These are phyloP conservation scores for Cryptosporidium sp. DNA, from an alignment of 169 alveolate genomes.

Conservation along the genomic window DNA sequence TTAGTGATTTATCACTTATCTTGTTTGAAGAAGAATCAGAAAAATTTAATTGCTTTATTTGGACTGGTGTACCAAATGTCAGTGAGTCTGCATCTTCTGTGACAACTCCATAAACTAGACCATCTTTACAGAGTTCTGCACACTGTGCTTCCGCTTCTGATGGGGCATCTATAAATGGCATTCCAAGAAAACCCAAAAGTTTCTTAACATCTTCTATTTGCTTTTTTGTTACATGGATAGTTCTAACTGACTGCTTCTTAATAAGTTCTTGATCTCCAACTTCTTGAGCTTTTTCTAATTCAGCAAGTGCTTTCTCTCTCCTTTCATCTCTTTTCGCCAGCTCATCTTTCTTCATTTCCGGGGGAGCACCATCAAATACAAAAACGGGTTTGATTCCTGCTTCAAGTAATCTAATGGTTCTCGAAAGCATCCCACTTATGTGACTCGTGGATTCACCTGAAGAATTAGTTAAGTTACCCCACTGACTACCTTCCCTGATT, in stretches of 20 bases:
- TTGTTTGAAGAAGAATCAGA: constrained; percentile 65
- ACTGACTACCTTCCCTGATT: constrained; percentile 71
- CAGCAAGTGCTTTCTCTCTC: constrained; percentile 91
- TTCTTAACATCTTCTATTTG: constrained; percentile 94
- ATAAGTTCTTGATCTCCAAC: constrained; percentile 93
- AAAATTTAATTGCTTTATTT: constrained; percentile 67
- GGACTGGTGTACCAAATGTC: constrained; percentile 92
- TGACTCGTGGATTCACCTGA: constrained; percentile 85
- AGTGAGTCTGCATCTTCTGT: constrained; percentile 98
- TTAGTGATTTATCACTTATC: constrained; percentile 59
- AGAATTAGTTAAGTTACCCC: constrained; percentile 66
- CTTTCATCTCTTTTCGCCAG: constrained; percentile 87
- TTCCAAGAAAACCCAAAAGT: constrained; percentile 92
- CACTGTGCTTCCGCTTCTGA: constrained; percentile 98
- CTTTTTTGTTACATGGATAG: constrained; percentile 91
- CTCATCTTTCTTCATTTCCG: constrained; percentile 90
- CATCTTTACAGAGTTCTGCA: constrained; percentile 92
- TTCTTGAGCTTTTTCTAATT: constrained; percentile 87
- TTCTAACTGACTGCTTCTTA: constrained; percentile 91
- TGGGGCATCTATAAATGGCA: constrained; percentile 95
- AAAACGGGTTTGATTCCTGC: constrained; percentile 94
- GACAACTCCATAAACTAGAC: constrained; percentile 93
- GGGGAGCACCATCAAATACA: constrained; percentile 99
- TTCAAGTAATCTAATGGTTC: constrained; percentile 90
- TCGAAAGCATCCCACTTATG: constrained; percentile 89